Conservation (phyloP, 768 basidiomycete genomes). For the Serendipita vermifera region DNA sequence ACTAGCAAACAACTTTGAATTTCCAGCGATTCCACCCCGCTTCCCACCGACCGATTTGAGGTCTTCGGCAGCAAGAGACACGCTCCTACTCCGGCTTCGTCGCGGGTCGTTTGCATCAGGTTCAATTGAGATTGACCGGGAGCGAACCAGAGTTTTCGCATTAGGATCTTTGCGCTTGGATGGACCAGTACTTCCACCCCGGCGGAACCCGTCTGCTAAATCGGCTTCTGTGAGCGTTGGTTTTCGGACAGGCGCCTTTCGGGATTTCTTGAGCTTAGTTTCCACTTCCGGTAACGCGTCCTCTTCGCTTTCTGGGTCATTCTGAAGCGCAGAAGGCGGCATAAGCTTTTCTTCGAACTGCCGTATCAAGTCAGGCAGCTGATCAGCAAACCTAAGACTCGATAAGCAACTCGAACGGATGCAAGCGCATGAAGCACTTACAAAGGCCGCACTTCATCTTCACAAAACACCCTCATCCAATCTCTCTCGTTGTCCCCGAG, state of each 20-base stretch:
- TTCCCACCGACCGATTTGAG: neutral
- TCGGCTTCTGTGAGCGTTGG: neutral
- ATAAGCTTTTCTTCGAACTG: neutral
- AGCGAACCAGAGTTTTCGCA: neutral
- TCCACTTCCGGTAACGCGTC: neutral
- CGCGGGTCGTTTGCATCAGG: neutral
- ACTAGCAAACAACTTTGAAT: constrained; percentile 1
- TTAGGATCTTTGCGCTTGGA: neutral
- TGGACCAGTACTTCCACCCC: too few species aligned
- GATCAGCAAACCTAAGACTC: neutral
- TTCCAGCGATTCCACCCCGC: constrained; percentile 1
- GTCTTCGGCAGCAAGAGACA: constrained; percentile 1
- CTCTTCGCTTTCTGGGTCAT: neutral
- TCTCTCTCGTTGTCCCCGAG: neutral
- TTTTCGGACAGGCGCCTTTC: neutral
- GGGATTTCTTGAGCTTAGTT: neutral
- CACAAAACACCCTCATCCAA: constrained; percentile 7
- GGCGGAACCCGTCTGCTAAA: too few species aligned
- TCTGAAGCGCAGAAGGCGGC: neutral
- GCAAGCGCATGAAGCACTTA: neutral
- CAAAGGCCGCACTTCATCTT: neutral
- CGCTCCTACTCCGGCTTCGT: constrained; percentile 1
- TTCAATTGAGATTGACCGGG: neutral
- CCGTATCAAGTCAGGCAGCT: neutral
- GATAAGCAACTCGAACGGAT: too few species aligned